Conservation (phyloP, 1,284 basidiomycete species). For the Ceratobasidium sp. region DNA sequence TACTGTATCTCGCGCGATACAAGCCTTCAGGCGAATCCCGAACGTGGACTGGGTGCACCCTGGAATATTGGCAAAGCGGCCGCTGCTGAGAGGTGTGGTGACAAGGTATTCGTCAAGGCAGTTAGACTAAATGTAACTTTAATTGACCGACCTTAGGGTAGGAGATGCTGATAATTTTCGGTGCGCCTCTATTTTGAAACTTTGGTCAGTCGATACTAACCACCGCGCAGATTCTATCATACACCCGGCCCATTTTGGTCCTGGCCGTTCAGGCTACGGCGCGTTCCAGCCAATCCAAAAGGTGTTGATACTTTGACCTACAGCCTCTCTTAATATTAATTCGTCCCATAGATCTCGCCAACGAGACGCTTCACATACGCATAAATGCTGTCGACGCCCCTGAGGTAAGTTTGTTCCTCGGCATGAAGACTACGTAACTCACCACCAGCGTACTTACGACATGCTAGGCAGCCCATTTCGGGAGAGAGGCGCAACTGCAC, state of each 20-base stretch:
- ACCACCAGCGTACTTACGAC: not conserved
- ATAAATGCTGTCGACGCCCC: slow-evolving; percentile 91
- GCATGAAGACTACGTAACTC: not conserved
- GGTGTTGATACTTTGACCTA: slow-evolving; percentile 57
- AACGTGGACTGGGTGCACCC: slow-evolving; percentile 74
- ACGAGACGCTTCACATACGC: slow-evolving; percentile 83
- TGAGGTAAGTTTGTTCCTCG: slow-evolving; percentile 64
- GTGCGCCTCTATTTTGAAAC: slow-evolving; percentile 59
- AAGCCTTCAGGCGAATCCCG: slow-evolving; percentile 57
- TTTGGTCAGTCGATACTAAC: not conserved
- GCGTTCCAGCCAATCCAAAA: slow-evolving; percentile 68
- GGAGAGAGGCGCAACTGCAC: slow-evolving; percentile 77
- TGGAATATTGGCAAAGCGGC: slow-evolving; percentile 62
- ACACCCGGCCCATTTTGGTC: slow-evolving; percentile 79
- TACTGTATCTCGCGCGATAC: slow-evolving; percentile 1
- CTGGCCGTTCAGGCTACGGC: slow-evolving; percentile 75
- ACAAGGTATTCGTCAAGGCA: slow-evolving; percentile 64
- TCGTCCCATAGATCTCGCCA: slow-evolving; percentile 67
- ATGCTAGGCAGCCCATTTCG: slow-evolving; percentile 77
- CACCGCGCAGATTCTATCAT: slow-evolving; percentile 75
- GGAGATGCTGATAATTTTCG: slow-evolving; percentile 74
- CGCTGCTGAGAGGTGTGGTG: slow-evolving; percentile 77
- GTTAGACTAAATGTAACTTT: slow-evolving; percentile 1
- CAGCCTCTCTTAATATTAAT: slow-evolving; percentile 1
- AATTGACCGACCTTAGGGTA: slow-evolving; percentile 66